A percentile compares a stretch with the other conserved stretches of the same genome.
Evolutionary conservation across 176 grass and related monocot species (phyloP).

Genomic region (Saccharum officinarum): DNA sequence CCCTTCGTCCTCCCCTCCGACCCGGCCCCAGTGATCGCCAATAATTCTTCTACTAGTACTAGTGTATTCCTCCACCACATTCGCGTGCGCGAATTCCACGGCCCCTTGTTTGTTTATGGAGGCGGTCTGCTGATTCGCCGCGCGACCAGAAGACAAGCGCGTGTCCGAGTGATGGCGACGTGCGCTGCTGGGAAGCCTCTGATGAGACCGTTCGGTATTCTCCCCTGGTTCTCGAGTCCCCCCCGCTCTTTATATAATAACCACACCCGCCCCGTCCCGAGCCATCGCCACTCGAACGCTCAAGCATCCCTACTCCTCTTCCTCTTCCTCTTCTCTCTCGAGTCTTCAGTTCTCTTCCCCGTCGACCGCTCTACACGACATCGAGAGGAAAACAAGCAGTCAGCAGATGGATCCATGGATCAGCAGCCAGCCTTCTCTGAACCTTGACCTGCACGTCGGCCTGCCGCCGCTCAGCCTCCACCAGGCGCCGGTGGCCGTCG

Average conservation of each 20-base stretch:
- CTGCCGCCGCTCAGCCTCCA: constrained; percentile 22
- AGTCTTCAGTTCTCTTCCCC: neutral
- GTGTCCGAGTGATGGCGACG: constrained; percentile 10
- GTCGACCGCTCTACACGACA: neutral
- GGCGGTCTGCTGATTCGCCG: neutral
- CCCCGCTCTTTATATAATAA: constrained; percentile 13
- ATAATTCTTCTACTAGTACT: neutral
- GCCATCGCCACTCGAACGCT: constrained; percentile 22
- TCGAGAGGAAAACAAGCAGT: neutral
- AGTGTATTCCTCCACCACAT: neutral
- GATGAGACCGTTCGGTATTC: neutral
- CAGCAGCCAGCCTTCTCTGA: constrained; percentile 57
- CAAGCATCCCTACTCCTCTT: neutral
- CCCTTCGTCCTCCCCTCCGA: neutral
- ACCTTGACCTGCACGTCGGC: constrained; percentile 70
- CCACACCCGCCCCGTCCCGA: neutral
- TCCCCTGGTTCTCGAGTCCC: neutral
- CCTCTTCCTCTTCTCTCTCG: neutral
- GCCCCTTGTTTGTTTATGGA: neutral
- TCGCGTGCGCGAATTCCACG: constrained; percentile 48
- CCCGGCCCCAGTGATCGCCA: neutral
- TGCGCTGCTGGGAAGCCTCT: neutral
- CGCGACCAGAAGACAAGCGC: constrained; percentile 16
- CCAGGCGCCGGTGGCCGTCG: constrained; percentile 24
- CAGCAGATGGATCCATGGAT: constrained; percentile 56